Evolutionary conservation across 108 stramenopile species (phyloP).

Genomic region (Cyclotella cryptica): DNA sequence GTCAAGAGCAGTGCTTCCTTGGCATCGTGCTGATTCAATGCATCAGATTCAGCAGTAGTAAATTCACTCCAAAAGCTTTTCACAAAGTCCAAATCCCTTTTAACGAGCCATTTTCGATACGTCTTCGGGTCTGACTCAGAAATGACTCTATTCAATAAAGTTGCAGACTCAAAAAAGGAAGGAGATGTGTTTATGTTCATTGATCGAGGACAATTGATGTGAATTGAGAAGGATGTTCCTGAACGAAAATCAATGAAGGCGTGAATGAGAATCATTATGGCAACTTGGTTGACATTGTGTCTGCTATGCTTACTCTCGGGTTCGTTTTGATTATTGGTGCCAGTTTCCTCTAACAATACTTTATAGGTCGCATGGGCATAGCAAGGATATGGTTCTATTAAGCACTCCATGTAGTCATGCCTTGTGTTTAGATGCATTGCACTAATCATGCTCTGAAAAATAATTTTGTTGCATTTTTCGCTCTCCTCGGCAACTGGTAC

Average conservation of each 20-base stretch:
- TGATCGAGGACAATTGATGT: slow-evolving; percentile 17
- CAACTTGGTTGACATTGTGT: not conserved
- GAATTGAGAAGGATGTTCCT: slow-evolving; percentile 17
- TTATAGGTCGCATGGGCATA: slow-evolving; percentile 14
- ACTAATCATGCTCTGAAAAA: slow-evolving; percentile 21
- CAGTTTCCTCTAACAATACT: not conserved
- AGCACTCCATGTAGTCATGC: slow-evolving; percentile 43
- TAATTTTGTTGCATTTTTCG: slow-evolving; percentile 15
- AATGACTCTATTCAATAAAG: slow-evolving; percentile 14
- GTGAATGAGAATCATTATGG: not conserved
- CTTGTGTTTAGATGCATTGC: slow-evolving; percentile 39
- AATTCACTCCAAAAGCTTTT: slow-evolving; percentile 7
- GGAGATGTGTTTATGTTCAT: slow-evolving; percentile 20
- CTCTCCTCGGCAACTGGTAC: slow-evolving; percentile 7
- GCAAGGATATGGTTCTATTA: slow-evolving; percentile 44
- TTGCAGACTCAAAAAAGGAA: slow-evolving; percentile 18
- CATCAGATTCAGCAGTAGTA: slow-evolving; percentile 8
- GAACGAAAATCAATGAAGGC: not conserved
- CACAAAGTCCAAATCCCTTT: slow-evolving; percentile 18
- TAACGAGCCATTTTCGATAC: slow-evolving; percentile 8
- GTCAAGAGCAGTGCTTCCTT: not conserved
- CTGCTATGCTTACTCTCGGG: slow-evolving; percentile 1
- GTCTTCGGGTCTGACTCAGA: slow-evolving; percentile 27
- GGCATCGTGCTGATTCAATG: slow-evolving; percentile 13
- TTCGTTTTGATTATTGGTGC: not conserved